Conservation (phyloP, 2,329 filamentous ascomycete species). For the Phoma sp. region DNA sequence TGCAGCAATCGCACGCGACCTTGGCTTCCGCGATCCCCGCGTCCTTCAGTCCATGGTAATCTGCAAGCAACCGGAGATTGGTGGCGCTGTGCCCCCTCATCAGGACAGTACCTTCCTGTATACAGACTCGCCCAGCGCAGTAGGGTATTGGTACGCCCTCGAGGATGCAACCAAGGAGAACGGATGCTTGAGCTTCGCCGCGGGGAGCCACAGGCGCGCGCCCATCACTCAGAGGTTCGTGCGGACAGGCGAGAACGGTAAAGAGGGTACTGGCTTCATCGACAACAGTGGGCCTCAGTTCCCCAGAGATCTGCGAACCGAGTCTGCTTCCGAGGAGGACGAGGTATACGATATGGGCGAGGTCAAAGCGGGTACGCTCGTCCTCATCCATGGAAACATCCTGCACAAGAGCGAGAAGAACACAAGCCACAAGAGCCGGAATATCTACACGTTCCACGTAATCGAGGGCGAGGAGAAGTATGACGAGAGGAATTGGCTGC, state of each 20-base stretch:
- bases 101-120: conserved; percentile 94
- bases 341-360: conserved; percentile 77
- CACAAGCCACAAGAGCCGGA: conserved; percentile 80
- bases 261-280: conserved; percentile 56
- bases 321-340: conserved; percentile 50
- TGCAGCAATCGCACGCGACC: conserved; percentile 68
- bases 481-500: conserved; percentile 90
- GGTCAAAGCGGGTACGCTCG: conserved; percentile 87
- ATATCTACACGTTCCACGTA: conserved; percentile 97
- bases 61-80: conserved; percentile 97
- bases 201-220: conserved; percentile 78
- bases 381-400: conserved; percentile 94
- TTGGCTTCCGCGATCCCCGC: conserved; percentile 78
- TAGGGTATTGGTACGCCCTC: conserved; percentile 97
- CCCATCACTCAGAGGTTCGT: conserved; percentile 78
- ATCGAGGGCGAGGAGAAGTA: conserved; percentile 85
- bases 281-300: conserved; percentile 71
- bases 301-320: conserved; percentile 54
- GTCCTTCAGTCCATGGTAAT: conserved; percentile 96
- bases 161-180: conserved; percentile 89
- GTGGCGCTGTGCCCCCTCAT: conserved; percentile 86
- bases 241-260: conserved; percentile 53
- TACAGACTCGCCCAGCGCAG: conserved; percentile 83
- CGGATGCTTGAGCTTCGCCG: conserved; percentile 85
- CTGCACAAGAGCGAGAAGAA: conserved; percentile 97